Evolutionary conservation across 2,329 filamentous ascomycete genomes (phyloP), one percentile per base, ranked within the genome.

Genomic region (Chrysoporthe puriensis): DNA sequence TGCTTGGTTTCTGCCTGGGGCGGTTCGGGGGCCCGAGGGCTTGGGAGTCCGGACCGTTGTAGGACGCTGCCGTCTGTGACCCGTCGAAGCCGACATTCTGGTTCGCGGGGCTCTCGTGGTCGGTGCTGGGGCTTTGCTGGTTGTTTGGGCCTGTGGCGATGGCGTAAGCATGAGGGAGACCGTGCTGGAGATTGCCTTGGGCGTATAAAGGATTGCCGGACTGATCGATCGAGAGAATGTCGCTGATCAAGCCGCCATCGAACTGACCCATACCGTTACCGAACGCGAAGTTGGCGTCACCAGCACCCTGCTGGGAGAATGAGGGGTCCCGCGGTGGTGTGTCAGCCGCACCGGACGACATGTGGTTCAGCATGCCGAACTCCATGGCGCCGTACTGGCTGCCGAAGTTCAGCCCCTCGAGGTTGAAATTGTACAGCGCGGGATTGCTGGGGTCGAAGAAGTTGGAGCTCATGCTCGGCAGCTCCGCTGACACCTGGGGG

Each of bases 361-460:
- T 97, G 77, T 98, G 95, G 40, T 93, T 94, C 0, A 99, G 87
- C 87, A 98, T 97, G 64, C 94, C 92, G 77, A 98, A 97, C 78
- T 98, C 96, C 78, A 97, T 85, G 21, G 94, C 95, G 69, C 94
- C 95, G 76, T 98, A 99, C 71, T 97, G 93, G 76, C 96, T 98
- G 66, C 94, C 94, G 78, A 98, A 99, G 77, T 96, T 96, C 77
- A 97, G 86, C 68, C 93, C 94, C 66, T 96, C 94, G 13, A 97
- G 88, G 77, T 98, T 94, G 78, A 98, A 97, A 77, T 97, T 97
- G 85, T 96, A 97, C 66, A 97, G 81, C 0, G 94, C 92, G 3
- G 94, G 93, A 76, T 98, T 96, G 76, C 92, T 96, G 0, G 93
- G 93, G 73, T 97, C 94, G 75, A 97, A 97, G 42, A 96, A 84